Conservation (phyloP, 2,329 filamentous ascomycete genomes). For the Penicillium sp. region DNA sequence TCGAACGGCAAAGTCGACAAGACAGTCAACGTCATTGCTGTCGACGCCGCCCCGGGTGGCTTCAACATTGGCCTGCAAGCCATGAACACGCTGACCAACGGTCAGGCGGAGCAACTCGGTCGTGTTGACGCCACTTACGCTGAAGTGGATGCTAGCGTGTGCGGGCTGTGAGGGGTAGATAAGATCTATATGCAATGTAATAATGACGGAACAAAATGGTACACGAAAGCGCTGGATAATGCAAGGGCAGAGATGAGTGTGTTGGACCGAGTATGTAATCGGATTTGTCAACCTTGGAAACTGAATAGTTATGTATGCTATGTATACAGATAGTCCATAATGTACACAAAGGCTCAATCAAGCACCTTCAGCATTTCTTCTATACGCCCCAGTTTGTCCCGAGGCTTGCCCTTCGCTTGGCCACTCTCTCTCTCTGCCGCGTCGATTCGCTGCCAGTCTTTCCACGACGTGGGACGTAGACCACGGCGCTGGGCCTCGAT, state of each 20-base stretch:
- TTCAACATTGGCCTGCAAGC: slow-evolving; percentile 51
- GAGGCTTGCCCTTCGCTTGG: slow-evolving; percentile 64
- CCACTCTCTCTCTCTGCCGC: slow-evolving; percentile 69
- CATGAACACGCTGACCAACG: slow-evolving; percentile 50
- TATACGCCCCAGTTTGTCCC: slow-evolving; percentile 64
- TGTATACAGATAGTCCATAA: slow-evolving; percentile 1
- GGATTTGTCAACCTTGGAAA: neutral
- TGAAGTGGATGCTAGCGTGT: slow-evolving; percentile 15
- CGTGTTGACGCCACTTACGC: slow-evolving; percentile 36
- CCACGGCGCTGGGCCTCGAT: slow-evolving; percentile 55
- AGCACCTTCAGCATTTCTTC: slow-evolving; percentile 56
- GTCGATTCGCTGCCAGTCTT: slow-evolving; percentile 85
- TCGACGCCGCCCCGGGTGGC: slow-evolving; percentile 46
- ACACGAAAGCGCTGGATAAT: neutral
- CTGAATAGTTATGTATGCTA: no score
- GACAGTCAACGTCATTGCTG: slow-evolving; percentile 47
- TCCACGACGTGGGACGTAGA: slow-evolving; percentile 69
- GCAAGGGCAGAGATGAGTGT: neutral
- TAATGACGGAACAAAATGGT: neutral
- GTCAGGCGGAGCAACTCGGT: slow-evolving; percentile 43
- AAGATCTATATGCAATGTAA: neutral
- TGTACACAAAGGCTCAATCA: slow-evolving; percentile 16
- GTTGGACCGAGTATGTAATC: neutral
- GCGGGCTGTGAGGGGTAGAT: slow-evolving; percentile 9
- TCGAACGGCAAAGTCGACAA: slow-evolving; percentile 36